These are phyloP conservation scores for Talaromyces sp. DNA, from an alignment of 2,329 filamentous ascomycete species.

Conservation along the genomic window DNA sequence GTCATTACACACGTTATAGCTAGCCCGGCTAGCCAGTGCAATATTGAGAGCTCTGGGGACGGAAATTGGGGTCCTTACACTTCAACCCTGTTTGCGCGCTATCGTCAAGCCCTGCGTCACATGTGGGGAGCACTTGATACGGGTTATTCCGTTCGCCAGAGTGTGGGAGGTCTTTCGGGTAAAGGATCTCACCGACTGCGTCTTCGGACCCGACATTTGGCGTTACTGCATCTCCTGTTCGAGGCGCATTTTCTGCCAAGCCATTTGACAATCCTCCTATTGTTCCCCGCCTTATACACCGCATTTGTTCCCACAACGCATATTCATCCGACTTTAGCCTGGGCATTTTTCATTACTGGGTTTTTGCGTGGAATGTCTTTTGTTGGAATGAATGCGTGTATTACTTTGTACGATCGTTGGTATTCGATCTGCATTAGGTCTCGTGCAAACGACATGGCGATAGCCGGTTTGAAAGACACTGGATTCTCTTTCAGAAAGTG, in stretches of 20 bases:
- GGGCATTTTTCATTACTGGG: constrained; percentile 61
- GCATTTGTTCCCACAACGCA: constrained; percentile 50
- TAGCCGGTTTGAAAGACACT: constrained; percentile 60
- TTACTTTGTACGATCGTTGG: constrained; percentile 66
- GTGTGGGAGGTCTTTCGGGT: constrained; percentile 21
- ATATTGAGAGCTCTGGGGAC: constrained; percentile 60
- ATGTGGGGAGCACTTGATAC: constrained; percentile 71
- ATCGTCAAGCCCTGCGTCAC: constrained; percentile 68
- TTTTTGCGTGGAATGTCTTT: constrained; percentile 60
- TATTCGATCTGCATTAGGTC: constrained; percentile 60
- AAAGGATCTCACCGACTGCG: constrained; percentile 9
- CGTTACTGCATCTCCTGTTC: constrained; percentile 63
- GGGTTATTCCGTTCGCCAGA: constrained; percentile 56
- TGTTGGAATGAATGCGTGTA: constrained; percentile 60
- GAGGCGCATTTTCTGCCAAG: constrained; percentile 68
- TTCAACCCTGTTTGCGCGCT: constrained; percentile 62
- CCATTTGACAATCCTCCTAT: constrained; percentile 62
- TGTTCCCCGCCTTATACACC: constrained; percentile 60
- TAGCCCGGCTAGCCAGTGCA: constrained; percentile 69
- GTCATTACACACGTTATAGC: constrained; percentile 62
- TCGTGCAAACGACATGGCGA: constrained; percentile 64
- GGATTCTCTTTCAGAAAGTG: constrained; percentile 59
- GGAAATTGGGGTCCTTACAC: constrained; percentile 46
- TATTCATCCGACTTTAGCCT: constrained; percentile 54
- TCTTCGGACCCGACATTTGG: constrained; percentile 46